Base-by-base conservation (phyloP, 352 stramenopile genomes). In the Pythium vanterpoolii region DNA sequence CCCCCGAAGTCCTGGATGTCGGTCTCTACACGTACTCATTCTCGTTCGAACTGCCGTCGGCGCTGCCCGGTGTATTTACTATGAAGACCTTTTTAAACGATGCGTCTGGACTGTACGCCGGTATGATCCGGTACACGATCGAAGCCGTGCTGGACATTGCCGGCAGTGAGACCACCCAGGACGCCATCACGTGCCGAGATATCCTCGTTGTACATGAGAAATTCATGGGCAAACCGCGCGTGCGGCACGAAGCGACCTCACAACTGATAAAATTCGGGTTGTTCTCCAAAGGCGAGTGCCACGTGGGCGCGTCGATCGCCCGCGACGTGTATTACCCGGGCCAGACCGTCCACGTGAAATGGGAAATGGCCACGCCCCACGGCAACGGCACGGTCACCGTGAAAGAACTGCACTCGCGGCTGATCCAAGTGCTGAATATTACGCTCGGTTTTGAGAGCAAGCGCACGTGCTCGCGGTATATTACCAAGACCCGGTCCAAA, bases 271-370 rank as follows among this genome's bases (percentile, higher is more conserved):
- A 70, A 34, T 56, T 87, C 10, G 84, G 78, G 61, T 82, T 80
- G 33, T 74, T 90, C 52, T 79, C 66, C 39, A 76, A 80, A 34
- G 78, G 78, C 30, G 68, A 40, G 9, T 86, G 74, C 45, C 27
- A 73, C 10, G 62, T 90, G 1, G 57, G 72, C 23, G 79, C 79
- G 2, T 71, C 73, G 0, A 86, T 89, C 74, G 75, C 87, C 56
- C 87, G 85, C 36, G 85, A 81, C 49, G 71, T 87, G 28, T 90
- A 87, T 43, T 64, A 85, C 28, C 52, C 81, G 0, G 71, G 75
- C 13, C 76, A 89, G 38, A 83, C 76, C 5, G 71, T 79, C 45
- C 58, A 79, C 21, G 79, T 89, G 46, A 73, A 82, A 18, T 86
- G 75, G 64, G 69, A 79, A 53, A 77, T 66, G 40, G 85, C 61